Evolutionary conservation across 2,329 filamentous ascomycete genomes (phyloP).

Genomic region (Herpotrichia juniperi): DNA sequence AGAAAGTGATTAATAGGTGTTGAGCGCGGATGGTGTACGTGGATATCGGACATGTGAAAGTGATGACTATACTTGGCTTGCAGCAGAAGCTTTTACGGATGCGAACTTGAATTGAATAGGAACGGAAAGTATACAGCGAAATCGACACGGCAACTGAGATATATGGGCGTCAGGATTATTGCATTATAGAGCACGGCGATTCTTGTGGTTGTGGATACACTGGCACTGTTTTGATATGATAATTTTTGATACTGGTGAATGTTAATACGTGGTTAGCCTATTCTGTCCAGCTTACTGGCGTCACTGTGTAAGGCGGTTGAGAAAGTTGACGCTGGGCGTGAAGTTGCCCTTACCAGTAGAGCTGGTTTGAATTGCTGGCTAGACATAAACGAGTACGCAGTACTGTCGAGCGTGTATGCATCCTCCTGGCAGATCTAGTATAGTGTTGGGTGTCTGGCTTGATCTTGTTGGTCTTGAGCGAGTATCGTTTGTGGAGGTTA

Average conservation of each 20-base stretch:
- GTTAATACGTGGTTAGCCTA: constrained; percentile 23
- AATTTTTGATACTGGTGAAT: constrained; percentile 20
- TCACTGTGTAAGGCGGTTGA: constrained; percentile 14
- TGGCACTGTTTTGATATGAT: constrained; percentile 53
- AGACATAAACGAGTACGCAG: too few relatives aligned
- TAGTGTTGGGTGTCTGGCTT: too few relatives aligned
- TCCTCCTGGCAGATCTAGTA: too few relatives aligned
- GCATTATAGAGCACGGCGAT: constrained; percentile 49
- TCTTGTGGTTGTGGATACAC: constrained; percentile 58
- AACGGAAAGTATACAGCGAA: constrained; percentile 52
- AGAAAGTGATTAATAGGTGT: constrained; percentile 55
- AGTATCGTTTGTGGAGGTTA: too few relatives aligned
- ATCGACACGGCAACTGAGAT: constrained; percentile 49
- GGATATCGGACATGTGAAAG: constrained; percentile 55
- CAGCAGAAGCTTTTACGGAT: constrained; percentile 49
- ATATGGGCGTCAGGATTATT: constrained; percentile 60
- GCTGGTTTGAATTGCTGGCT: too few relatives aligned
- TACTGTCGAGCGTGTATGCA: too few relatives aligned
- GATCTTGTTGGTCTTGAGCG: too few relatives aligned
- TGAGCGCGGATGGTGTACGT: constrained; percentile 62
- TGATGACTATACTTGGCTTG: constrained; percentile 46
- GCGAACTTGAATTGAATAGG: constrained; percentile 48
- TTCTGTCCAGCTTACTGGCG: constrained; percentile 24
- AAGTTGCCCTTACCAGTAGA: too few relatives aligned
- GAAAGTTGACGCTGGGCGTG: background rate